Evolutionary conservation across 2,329 filamentous ascomycete genomes (phyloP).

Genomic region (Alternaria novae-zelandiae): DNA sequence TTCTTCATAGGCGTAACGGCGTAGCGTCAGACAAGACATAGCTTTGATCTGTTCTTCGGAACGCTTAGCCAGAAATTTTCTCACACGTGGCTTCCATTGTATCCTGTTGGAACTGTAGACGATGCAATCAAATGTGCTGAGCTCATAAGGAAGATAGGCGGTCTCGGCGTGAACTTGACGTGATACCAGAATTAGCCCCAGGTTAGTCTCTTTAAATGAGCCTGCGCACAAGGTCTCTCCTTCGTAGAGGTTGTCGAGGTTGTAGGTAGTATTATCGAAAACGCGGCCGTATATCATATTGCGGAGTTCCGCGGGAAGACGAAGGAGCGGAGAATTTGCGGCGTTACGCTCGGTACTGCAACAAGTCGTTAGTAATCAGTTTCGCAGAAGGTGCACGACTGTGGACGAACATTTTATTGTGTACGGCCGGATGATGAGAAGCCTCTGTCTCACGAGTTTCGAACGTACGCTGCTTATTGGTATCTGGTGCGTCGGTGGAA

Average conservation of each 20-base stretch:
- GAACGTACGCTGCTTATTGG: too few relatives aligned
- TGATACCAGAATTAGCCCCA: neutral
- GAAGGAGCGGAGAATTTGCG: too few relatives aligned
- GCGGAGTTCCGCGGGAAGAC: too few relatives aligned
- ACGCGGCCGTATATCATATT: accelerated
- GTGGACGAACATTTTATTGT: too few relatives aligned
- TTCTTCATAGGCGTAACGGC: too few relatives aligned
- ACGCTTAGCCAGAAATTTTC: neutral
- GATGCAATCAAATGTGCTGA: neutral
- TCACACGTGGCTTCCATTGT: neutral
- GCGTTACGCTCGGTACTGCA: too few relatives aligned
- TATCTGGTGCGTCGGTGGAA: neutral
- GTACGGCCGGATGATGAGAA: accelerated
- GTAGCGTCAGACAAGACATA: neutral
- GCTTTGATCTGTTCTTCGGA: neutral
- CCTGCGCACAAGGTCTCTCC: too few relatives aligned
- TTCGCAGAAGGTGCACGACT: too few relatives aligned
- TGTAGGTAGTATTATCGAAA: too few relatives aligned
- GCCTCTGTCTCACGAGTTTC: accelerated
- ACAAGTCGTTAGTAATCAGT: too few relatives aligned
- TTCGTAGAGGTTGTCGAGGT: too few relatives aligned
- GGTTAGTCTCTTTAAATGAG: too few relatives aligned
- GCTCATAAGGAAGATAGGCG: neutral
- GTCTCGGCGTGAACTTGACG: neutral
- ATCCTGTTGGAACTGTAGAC: neutral